Percentiles rank a stretch among this genome's conserved stretches.
Evolutionary conservation across 805 yeast genomes (phyloP).

Genomic region (Myxozyma neglecta): DNA sequence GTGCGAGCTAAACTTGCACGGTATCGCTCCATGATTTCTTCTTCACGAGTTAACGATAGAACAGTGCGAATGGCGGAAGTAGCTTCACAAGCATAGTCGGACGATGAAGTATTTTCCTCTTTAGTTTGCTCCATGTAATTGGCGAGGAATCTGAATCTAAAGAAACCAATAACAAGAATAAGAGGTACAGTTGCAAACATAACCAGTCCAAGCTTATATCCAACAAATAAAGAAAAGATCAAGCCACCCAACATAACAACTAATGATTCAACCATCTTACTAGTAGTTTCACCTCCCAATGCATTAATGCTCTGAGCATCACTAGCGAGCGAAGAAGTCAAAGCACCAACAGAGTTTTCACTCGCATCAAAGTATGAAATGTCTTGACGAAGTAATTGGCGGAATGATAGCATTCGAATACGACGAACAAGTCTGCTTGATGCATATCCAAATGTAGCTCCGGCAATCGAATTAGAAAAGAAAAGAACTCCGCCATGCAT

Average conservation of each 20-base stretch:
- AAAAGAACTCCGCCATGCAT: constrained; percentile 20
- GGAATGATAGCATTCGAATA: constrained; percentile 33
- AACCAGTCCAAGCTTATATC: constrained; percentile 46
- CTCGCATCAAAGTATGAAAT: constrained; percentile 36
- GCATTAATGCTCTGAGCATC: constrained; percentile 38
- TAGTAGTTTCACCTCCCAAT: constrained; percentile 37
- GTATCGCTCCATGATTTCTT: constrained; percentile 42
- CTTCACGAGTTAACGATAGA: constrained; percentile 45
- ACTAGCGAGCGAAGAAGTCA: constrained; percentile 34
- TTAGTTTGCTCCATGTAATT: constrained; percentile 41
- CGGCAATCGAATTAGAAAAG: constrained; percentile 19
- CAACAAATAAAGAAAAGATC: constrained; percentile 43
- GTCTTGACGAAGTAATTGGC: constrained; percentile 36
- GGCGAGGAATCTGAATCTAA: constrained; percentile 41
- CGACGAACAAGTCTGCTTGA: constrained; percentile 32
- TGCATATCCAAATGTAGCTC: constrained; percentile 28
- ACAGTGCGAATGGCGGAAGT: constrained; percentile 46
- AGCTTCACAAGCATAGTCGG: constrained; percentile 45
- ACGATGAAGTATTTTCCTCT: constrained; percentile 42
- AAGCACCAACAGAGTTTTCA: constrained; percentile 35
- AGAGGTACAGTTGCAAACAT: constrained; percentile 42
- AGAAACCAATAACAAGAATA: constrained; percentile 45
- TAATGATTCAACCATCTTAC: constrained; percentile 38
- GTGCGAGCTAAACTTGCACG: constrained; percentile 21
- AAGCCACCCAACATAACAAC: constrained; percentile 45